A percentile compares a stretch with the other conserved stretches of the same genome.
These are phyloP conservation scores for Cladosporium sp. DNA, from an alignment of 2,329 filamentous ascomycete genomes.

Conservation along the genomic window DNA sequence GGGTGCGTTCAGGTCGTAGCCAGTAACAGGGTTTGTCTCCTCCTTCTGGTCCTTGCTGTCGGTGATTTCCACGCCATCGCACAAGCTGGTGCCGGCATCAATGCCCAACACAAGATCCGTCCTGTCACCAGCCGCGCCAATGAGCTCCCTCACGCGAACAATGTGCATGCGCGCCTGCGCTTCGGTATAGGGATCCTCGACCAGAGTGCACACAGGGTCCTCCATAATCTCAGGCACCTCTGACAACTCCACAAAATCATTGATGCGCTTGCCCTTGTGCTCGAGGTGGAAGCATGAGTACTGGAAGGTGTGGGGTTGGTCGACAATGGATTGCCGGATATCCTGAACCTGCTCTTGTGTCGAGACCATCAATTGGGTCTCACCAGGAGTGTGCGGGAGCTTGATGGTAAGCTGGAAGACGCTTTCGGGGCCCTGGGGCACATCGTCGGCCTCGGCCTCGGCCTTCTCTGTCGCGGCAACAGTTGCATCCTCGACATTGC, in stretches of 20 bases:
- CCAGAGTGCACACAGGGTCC: slow-evolving; percentile 73
- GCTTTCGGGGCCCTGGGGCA: slow-evolving; percentile 27
- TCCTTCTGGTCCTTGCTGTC: slow-evolving; percentile 23
- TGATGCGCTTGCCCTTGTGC: slow-evolving; percentile 81
- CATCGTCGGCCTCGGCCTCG: slow-evolving; percentile 21
- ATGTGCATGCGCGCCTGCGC: slow-evolving; percentile 96
- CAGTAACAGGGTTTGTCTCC: slow-evolving; percentile 49
- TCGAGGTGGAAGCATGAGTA: slow-evolving; percentile 99
- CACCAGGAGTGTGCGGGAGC: slow-evolving; percentile 72
- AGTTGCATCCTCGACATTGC: slow-evolving; percentile 4
- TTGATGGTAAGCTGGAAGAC: slow-evolving; percentile 72
- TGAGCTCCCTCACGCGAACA: slow-evolving; percentile 83
- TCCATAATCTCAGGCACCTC: slow-evolving; percentile 76
- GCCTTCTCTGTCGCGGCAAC: slow-evolving; percentile 12
- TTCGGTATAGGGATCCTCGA: slow-evolving; percentile 96
- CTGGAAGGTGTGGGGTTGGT: slow-evolving; percentile 86
- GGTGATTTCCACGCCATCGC: slow-evolving; percentile 63
- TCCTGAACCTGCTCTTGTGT: slow-evolving; percentile 94
- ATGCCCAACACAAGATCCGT: slow-evolving; percentile 84
- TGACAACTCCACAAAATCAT: slow-evolving; percentile 89
- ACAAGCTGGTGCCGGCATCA: slow-evolving; percentile 77
- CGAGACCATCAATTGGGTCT: slow-evolving; percentile 81
- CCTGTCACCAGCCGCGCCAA: slow-evolving; percentile 85
- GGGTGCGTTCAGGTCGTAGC: slow-evolving; percentile 72
- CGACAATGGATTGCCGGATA: slow-evolving; percentile 92